Conservation (phyloP, 164 flowering plant genomes). For the Amborella trichopoda region DNA sequence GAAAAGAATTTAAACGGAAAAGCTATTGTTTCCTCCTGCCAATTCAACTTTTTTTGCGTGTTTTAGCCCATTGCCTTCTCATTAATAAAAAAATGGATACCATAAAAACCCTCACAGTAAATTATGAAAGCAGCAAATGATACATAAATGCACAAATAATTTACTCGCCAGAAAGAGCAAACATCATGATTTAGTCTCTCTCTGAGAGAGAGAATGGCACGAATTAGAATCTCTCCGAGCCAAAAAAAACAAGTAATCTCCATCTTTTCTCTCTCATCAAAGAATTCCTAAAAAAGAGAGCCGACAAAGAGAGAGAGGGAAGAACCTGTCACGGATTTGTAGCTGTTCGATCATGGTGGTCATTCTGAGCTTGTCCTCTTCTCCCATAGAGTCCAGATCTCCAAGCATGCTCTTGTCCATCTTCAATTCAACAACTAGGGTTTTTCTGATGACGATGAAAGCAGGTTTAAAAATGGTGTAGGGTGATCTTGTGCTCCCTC, state of each 20-base stretch:
- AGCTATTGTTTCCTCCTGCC: too few relatives aligned
- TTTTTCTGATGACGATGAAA: slow-evolving; percentile 1
- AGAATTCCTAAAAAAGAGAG: not conserved
- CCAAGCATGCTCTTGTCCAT: slow-evolving; percentile 77
- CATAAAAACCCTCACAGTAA: too few relatives aligned
- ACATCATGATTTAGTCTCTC: too few relatives aligned
- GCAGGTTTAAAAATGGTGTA: not conserved
- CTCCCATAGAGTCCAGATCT: slow-evolving; percentile 55
- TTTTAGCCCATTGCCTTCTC: too few relatives aligned
- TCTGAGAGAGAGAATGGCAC: not conserved
- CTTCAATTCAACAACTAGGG: slow-evolving; percentile 4
- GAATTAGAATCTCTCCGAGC: not conserved
- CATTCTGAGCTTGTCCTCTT: slow-evolving; percentile 60
- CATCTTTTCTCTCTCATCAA: too few relatives aligned
- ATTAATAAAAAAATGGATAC: too few relatives aligned
- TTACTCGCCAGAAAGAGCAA: too few relatives aligned
- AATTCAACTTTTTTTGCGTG: too few relatives aligned
- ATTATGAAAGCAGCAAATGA: too few relatives aligned
- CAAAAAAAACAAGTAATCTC: not conserved
- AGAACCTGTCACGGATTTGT: slow-evolving; percentile 77
- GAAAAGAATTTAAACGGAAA: too few relatives aligned
- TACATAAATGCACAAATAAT: too few relatives aligned
- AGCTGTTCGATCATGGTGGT: slow-evolving; percentile 67
- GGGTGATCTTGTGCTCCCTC: too few relatives aligned
- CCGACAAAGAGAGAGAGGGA: not conserved